These are phyloP conservation scores for Fusarium secorum DNA, from an alignment of 2,329 filamentous ascomycete genomes.

Conservation along the genomic window DNA sequence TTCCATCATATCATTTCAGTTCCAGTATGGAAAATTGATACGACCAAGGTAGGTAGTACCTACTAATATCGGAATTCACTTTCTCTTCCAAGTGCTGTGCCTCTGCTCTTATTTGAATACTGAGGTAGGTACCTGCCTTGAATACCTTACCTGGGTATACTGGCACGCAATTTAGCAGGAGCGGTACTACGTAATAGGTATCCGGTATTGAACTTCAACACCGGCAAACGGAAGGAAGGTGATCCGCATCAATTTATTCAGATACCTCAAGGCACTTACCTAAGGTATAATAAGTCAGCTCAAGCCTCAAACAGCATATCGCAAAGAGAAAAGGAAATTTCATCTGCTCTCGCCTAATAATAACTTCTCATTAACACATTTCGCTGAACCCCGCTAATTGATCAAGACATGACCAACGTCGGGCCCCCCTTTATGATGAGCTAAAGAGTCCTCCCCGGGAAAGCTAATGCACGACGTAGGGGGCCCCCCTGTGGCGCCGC, in stretches of 20 bases:
- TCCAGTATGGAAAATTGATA: neutral
- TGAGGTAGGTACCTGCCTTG: neutral
- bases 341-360: conserved; percentile 6
- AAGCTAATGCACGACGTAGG: conserved; percentile 29
- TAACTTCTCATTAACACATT: conserved; percentile 18
- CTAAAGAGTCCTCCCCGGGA: conserved; percentile 35
- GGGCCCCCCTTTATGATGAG: conserved; percentile 5
- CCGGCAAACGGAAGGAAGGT: neutral
- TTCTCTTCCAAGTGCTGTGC: neutral
- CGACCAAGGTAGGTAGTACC: neutral
- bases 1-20: neutral
- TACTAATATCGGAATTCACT: neutral
- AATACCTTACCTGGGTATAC: neutral
- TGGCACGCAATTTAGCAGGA: neutral
- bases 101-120: neutral
- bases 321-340: neutral
- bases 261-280: neutral
- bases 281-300: neutral
- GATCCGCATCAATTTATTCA: neutral
- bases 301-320: neutral
- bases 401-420: neutral
- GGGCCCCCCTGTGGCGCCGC: conserved; percentile 23
- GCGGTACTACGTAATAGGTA: neutral
- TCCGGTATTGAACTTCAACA: neutral
- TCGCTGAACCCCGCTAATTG: neutral